Conservation (phyloP, 441 rosid species). For the Metrosideros polymorpha region DNA sequence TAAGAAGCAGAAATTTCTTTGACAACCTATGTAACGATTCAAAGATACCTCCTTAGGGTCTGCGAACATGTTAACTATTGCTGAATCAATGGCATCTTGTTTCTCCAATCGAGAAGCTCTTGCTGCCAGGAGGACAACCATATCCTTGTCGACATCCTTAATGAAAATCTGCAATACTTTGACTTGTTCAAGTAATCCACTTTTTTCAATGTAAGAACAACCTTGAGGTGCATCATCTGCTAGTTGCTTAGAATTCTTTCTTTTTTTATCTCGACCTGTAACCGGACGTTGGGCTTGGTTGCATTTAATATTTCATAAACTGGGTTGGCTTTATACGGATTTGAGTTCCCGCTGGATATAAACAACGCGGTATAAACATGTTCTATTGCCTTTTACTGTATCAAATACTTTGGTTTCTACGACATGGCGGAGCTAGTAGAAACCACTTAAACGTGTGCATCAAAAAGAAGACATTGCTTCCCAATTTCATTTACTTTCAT, state of each 20-base stretch:
- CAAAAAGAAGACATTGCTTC: too few relatives aligned
- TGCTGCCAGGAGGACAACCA: slow-evolving; percentile 43
- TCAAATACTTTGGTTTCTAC: too few relatives aligned
- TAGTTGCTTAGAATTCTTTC: slow-evolving; percentile 41
- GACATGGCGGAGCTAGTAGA: too few relatives aligned
- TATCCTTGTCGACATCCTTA: slow-evolving; percentile 27
- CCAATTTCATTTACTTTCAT: too few relatives aligned
- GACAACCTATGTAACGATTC: not conserved
- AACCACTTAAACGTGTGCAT: too few relatives aligned
- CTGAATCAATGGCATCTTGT: slow-evolving; percentile 42
- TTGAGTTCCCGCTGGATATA: not conserved
- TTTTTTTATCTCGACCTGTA: slow-evolving; percentile 11
- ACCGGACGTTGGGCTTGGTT: not conserved
- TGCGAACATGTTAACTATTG: slow-evolving; percentile 34
- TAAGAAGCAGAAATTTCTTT: not conserved
- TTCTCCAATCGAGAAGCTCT: slow-evolving; percentile 49
- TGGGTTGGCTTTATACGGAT: not conserved
- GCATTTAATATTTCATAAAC: not conserved
- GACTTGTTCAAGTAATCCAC: not conserved
- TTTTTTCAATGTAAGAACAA: not conserved
- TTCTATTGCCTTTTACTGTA: too few relatives aligned
- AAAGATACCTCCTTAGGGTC: slow-evolving; percentile 39
- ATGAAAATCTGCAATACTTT: slow-evolving; percentile 30
- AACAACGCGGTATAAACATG: too few relatives aligned
- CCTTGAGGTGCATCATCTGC: not conserved